Base-by-base conservation (phyloP, 2,329 filamentous ascomycete species). In the Cytospora chrysosperma region DNA sequence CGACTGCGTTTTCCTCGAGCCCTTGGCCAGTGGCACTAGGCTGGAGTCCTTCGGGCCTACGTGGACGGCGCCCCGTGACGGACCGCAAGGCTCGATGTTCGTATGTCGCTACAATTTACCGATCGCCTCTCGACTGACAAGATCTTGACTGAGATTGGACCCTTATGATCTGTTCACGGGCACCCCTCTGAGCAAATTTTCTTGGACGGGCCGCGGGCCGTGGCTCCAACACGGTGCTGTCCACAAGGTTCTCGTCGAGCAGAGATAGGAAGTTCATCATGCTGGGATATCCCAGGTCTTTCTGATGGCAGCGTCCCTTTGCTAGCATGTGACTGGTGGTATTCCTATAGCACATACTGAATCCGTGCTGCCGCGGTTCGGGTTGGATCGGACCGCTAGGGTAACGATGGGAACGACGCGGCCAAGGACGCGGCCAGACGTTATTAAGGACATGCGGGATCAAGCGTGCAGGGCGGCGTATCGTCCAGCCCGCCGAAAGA, bases 211-310 rank as follows among this genome's bases (percentile, higher is more conserved):
- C 54, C 24, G 51, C 34, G 51, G 59, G 37, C 54, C 24, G 51
- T 37, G 34, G 51, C 37, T 37, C 51, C 59, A 61, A 61, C 47
- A 43, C 28, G 49, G 59, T 40, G 59, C 37, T 40, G 51, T 28
- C 32, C 8, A 47, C 10, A 47, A 24, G n/a, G 43, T 47, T n/a
- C n/a, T n/a, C n/a, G 43, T 24, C 43, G n/a, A 47, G n/a, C 43
- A 24, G n/a, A 47, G n/a, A 13, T 24, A 12, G 9, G 8, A 24
- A 13, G 8, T 1, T 24, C 37, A n/a, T 21, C 15, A 37, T 17
- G 59, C 59, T 55, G 37, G 59, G 59, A 61, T 55, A 61, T 61
- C 59, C 59, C 59, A 43, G 37, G 15, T 37, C 32, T 30, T 49
- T 49, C 37, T 61, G 37, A 28, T 30, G 51, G 59, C 59, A 47